phyloP scores from a whole-genome alignment of 352 stramenopile genomes.

The Pythium coloratum region DNA sequence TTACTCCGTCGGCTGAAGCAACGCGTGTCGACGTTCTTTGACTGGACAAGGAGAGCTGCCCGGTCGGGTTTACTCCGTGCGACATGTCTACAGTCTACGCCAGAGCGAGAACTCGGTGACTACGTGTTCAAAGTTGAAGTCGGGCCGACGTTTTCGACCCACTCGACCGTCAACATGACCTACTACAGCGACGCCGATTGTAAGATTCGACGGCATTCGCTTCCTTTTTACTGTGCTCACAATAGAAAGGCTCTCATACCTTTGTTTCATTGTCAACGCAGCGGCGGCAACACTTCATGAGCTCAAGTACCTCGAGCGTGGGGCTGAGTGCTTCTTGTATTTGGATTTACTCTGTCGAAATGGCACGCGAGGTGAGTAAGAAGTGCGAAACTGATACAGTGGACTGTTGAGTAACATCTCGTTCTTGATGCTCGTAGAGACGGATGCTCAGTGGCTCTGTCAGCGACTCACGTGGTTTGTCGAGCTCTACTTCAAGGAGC shows the following conservation, averaged over 20 bases:
- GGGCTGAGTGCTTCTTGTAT: conserved; percentile 69
- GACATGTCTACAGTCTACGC: conserved; percentile 38
- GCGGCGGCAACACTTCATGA: conserved; percentile 66
- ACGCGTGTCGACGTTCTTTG: conserved; percentile 31
- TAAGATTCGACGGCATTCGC: conserved; percentile 26
- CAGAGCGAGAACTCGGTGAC: conserved; percentile 47
- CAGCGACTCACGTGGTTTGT: conserved; percentile 57
- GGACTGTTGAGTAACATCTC: too few species aligned
- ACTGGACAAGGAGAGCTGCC: conserved; percentile 37
- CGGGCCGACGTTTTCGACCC: conserved; percentile 52
- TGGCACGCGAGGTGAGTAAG: conserved; percentile 48
- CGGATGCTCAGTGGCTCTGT: conserved; percentile 41
- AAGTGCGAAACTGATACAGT: too few species aligned
- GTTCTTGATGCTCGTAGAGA: conserved; percentile 33
- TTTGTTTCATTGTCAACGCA: conserved; percentile 15
- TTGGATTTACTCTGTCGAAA: conserved; percentile 54
- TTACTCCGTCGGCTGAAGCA: conserved; percentile 34
- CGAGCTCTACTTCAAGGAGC: conserved; percentile 51
- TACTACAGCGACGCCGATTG: conserved; percentile 77
- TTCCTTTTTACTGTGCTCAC: neutral
- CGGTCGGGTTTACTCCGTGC: conserved; percentile 45
- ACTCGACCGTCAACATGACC: conserved; percentile 46
- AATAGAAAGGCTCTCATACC: neutral
- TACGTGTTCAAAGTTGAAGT: conserved; percentile 71
- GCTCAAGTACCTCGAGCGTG: conserved; percentile 69